Evolutionary conservation across 495 filamentous ascomycete genomes (phyloP).

Genomic region (Tuber brumale): DNA sequence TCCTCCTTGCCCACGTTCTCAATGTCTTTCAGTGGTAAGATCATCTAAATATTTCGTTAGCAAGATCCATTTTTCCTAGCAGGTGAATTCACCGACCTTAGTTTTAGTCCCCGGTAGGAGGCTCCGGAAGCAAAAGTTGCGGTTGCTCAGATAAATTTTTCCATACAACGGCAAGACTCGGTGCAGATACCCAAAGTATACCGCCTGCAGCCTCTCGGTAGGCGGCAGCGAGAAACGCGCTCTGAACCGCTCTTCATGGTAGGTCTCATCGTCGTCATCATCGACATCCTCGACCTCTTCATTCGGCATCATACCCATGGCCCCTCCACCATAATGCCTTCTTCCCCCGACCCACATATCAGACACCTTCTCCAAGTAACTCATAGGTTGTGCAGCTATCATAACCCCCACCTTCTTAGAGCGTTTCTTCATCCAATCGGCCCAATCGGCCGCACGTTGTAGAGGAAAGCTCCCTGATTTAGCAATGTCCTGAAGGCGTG

Average conservation of each 20-base stretch:
- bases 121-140: slow-evolving; percentile 90
- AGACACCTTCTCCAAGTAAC: slow-evolving; percentile 93
- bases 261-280: slow-evolving; percentile 57
- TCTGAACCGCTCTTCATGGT: slow-evolving; percentile 67
- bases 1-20: slow-evolving; percentile 94
- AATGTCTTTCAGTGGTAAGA: slow-evolving; percentile 83
- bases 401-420: slow-evolving; percentile 74
- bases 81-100: slow-evolving; percentile 48
- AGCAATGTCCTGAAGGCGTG: slow-evolving; percentile 48
- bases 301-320: slow-evolving; percentile 58
- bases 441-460: slow-evolving; percentile 77
- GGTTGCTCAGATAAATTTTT: slow-evolving; percentile 89
- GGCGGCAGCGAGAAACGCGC: slow-evolving; percentile 82
- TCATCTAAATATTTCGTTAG: slow-evolving; percentile 47
- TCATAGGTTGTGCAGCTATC: slow-evolving; percentile 89
- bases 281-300: slow-evolving; percentile 54
- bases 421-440: slow-evolving; percentile 70
- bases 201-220: slow-evolving; percentile 78
- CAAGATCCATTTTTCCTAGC: neutral
- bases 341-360: slow-evolving; percentile 93
- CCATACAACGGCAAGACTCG: slow-evolving; percentile 89
- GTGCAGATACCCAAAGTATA: slow-evolving; percentile 82
- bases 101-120: slow-evolving; percentile 83
- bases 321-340: slow-evolving; percentile 72
- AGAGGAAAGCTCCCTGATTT: slow-evolving; percentile 73